Conservation (phyloP, 345 rosid genomes). For the Eucalyptus pauciflora region DNA sequence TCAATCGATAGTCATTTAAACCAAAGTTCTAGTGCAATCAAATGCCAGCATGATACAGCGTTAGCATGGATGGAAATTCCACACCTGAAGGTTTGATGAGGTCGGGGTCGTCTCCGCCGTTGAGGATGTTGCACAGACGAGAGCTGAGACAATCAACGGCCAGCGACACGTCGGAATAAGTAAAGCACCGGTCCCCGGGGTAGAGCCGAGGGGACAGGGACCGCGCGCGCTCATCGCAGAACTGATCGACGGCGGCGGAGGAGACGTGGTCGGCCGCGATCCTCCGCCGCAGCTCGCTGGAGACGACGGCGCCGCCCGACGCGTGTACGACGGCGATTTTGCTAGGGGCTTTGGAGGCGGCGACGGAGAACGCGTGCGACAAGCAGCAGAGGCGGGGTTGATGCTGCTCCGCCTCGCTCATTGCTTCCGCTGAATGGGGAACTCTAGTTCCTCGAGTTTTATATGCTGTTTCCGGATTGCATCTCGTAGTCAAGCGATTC, state of each 20-base stretch:
- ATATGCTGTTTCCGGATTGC: not conserved
- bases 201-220: constrained; percentile 23
- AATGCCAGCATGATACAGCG: not conserved
- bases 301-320: constrained; percentile 4
- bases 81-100: constrained; percentile 28
- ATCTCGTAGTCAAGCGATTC: not conserved
- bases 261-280: not conserved
- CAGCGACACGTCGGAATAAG: constrained; percentile 34
- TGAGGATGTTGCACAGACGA: constrained; percentile 43
- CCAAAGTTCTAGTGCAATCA: not conserved
- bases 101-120: constrained; percentile 22
- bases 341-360: constrained; percentile 32
- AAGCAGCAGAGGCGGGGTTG: constrained; percentile 39
- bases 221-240: not conserved
- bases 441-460: not conserved
- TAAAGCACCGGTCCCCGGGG: constrained; percentile 56
- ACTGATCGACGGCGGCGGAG: not conserved
- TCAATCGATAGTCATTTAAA: not conserved
- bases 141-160: constrained; percentile 41
- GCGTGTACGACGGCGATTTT: constrained; percentile 53
- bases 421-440: not conserved
- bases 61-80: not conserved
- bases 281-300: not conserved
- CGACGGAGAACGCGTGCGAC: constrained; percentile 40
- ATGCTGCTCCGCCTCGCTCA: not conserved